phyloP scores from a whole-genome alignment of 805 yeast genomes.

The Suhomyces tanzawaensis region DNA sequence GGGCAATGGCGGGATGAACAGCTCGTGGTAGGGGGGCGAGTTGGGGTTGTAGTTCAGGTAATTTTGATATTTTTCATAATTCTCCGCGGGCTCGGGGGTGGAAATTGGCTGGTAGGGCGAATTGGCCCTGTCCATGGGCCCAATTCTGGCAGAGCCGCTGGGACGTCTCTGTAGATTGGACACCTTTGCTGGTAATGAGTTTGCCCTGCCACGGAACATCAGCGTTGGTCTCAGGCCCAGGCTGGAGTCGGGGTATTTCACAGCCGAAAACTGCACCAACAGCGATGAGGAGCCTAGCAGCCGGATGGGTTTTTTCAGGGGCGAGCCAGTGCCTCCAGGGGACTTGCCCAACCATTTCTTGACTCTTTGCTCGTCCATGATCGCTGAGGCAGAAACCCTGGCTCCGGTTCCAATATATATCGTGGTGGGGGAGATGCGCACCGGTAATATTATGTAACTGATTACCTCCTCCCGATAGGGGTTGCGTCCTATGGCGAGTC shows the following conservation, averaged over 20 bases:
- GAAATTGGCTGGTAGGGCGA: too few species aligned
- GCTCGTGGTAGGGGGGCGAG: constrained; percentile 1
- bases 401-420: too few species aligned
- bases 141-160: too few species aligned
- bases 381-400: too few species aligned
- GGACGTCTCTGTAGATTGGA: background rate
- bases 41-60: background rate
- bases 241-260: background rate
- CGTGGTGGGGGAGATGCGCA: too few species aligned
- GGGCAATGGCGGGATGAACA: constrained; percentile 4
- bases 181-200: background rate
- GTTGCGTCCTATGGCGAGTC: too few species aligned
- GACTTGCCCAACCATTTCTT: background rate
- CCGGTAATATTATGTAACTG: too few species aligned
- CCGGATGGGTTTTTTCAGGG: background rate
- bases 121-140: too few species aligned
- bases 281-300: background rate
- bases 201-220: background rate
- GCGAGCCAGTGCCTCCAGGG: background rate
- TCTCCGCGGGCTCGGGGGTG: too few species aligned
- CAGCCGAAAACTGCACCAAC: background rate
- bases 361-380: background rate
- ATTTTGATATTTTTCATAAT: too few species aligned
- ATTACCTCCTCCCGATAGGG: too few species aligned
- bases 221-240: background rate